Percentiles rank a stretch among this genome's conserved stretches.
phyloP scores from a whole-genome alignment of 345 rosid species.

The Eucalyptus tenuipes region DNA sequence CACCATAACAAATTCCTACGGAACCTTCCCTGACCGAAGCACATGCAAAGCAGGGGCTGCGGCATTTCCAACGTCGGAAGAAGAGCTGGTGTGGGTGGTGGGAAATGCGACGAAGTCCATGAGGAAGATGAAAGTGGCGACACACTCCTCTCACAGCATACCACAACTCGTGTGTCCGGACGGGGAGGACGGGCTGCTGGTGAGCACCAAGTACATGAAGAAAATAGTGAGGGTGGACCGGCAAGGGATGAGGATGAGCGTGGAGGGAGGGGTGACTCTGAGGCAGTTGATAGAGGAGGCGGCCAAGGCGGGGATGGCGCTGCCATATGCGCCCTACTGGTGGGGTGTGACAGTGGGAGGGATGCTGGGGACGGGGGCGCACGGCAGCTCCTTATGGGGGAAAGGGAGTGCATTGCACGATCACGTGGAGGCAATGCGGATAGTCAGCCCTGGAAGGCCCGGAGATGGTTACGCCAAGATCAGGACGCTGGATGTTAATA shows the following conservation, averaged over 20 bases:
- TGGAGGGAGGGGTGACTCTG: constrained; percentile 52
- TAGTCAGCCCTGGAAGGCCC: constrained; percentile 43
- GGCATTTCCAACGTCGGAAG: constrained; percentile 48
- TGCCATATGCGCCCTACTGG: constrained; percentile 83
- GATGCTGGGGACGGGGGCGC: constrained; percentile 65
- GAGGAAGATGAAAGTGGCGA: constrained; percentile 60
- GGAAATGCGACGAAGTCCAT: constrained; percentile 34
- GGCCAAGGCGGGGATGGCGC: constrained; percentile 48
- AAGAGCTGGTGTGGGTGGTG: constrained; percentile 39
- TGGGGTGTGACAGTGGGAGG: constrained; percentile 88
- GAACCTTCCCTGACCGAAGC: constrained; percentile 54
- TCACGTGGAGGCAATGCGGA: constrained; percentile 36
- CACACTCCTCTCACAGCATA: constrained; percentile 57
- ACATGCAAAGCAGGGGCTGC: constrained; percentile 43
- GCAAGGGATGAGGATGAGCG: constrained; percentile 29
- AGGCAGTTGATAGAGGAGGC: constrained; percentile 48
- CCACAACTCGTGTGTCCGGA: constrained; percentile 60
- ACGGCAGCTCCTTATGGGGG: constrained; percentile 76
- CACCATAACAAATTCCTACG: constrained; percentile 65
- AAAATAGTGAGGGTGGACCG: constrained; percentile 11
- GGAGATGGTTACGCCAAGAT: constrained; percentile 36
- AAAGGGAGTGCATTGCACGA: constrained; percentile 74
- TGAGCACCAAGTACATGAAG: constrained; percentile 61
- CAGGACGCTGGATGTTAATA: constrained; percentile 10
- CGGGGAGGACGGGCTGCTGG: constrained; percentile 44